Evolutionary conservation across 148 eudicot species (phyloP), one percentile per base, ranked within the genome.

Genomic region (Tetragonia tetragonoides): DNA sequence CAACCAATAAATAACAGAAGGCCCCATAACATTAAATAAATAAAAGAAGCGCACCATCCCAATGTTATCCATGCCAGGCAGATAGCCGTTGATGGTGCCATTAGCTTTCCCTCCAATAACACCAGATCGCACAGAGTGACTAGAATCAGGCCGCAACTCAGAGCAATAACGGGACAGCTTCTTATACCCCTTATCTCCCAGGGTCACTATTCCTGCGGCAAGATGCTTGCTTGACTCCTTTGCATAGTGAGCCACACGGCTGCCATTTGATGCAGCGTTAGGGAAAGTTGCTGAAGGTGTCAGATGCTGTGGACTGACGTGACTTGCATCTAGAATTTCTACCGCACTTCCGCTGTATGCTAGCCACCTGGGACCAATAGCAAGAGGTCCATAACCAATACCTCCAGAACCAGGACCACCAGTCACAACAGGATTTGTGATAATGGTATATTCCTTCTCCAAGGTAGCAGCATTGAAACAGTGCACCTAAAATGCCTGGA

Each of bases 361-460:
- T 79, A 94, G 75, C 98, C 97, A 94, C 77, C 98, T 87, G 69
- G 97, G 85, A 78, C 98, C 98, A 65, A 94, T 86, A 67, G 95
- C 98, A 75, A 94, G 87, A 57, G 98, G 97, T 40, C 97, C 98
- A 73, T 85, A 81, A 54, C 97, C 98, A 54, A 88, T 82, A 56
- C 87, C 84, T 70, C 88, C 89, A 73, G 86, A 85, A 75, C 87
- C 83, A 72, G 81, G 81, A 81, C 72, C 74, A 64, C 81, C 85
- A 59, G 86, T 72, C 63, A 80, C 85, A 72, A 92, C 81, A 71
- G 95, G 97, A 85, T 94, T 89, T 12, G 93, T 92, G 67, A 90
- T 83, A 49, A 94, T 86, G 17, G 88, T 89, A 63, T 87, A 92
- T 53, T 90, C 90, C 83, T 82, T 90, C 80, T 94, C 93, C 72